A percentile compares a stretch with the other conserved stretches of the same genome.
These are phyloP conservation scores for Dacryopinax primogenitus DNA, from an alignment of 768 basidiomycete genomes.

Conservation along the genomic window DNA sequence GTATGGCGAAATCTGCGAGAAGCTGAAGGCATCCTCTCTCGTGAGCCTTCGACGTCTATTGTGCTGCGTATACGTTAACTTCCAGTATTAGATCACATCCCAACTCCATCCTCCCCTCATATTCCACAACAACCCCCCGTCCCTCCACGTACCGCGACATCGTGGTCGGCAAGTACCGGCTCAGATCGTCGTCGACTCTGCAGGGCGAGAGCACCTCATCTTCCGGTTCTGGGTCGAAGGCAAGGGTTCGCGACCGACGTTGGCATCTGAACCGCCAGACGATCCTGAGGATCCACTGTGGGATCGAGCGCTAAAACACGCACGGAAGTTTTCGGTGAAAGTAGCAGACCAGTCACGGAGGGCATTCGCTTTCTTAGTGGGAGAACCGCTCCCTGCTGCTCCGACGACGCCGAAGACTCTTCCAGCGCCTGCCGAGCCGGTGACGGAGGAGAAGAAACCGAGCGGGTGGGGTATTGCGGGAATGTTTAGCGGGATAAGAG, in stretches of 20 bases:
- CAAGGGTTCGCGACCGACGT: conserved; percentile 31
- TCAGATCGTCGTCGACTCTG: conserved; percentile 56
- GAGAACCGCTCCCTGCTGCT: conserved; percentile 35
- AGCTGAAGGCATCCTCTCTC: conserved; percentile 34
- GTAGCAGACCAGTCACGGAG: conserved; percentile 31
- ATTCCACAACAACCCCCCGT: conserved; percentile 75
- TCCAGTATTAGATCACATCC: conserved; percentile 38
- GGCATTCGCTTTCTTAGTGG: conserved; percentile 61
- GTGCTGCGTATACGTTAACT: conserved; percentile 23
- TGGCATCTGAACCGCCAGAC: neutral
- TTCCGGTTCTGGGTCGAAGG: conserved; percentile 73
- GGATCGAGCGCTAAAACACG: neutral
- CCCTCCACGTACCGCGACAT: conserved; percentile 61
- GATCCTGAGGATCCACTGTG: conserved; percentile 7
- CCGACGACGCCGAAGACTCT: conserved; percentile 12
- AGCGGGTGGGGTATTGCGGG: conserved; percentile 45
- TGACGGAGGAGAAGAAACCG: conserved; percentile 23
- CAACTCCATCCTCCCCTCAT: conserved; percentile 53
- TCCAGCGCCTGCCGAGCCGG: neutral
- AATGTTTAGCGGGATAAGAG: conserved; percentile 52
- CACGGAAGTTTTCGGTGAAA: neutral
- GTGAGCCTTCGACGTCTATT: neutral
- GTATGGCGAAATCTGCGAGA: conserved; percentile 47
- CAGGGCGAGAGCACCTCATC: conserved; percentile 71
- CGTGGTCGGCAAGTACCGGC: conserved; percentile 72